A percentile compares a stretch with the other conserved stretches of the same genome.
Conservation (phyloP, 305 asterid species). For the Stenogyne calaminthoides region DNA sequence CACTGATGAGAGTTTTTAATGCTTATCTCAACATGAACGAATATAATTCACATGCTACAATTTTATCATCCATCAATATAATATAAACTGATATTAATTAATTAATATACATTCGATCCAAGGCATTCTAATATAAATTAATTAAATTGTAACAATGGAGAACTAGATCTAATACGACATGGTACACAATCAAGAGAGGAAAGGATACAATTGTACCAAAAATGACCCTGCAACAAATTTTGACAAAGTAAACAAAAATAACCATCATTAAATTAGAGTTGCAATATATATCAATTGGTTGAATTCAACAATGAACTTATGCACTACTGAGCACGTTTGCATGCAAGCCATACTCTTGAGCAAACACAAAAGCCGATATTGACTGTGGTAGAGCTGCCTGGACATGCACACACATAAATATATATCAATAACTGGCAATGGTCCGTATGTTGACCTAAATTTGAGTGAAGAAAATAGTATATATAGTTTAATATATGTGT, state of each 20-base stretch:
- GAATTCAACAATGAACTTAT: slow-evolving; percentile 39
- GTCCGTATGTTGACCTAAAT: no score
- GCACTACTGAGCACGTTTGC: slow-evolving; percentile 61
- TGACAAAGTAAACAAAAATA: background rate
- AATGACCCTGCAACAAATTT: slow-evolving; percentile 54
- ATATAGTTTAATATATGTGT: no score
- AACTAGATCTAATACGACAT: slow-evolving; percentile 36
- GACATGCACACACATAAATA: background rate
- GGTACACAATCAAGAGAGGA: slow-evolving; percentile 59
- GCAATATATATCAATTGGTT: background rate
- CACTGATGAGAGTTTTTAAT: no score
- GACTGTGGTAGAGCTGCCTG: slow-evolving; percentile 79
- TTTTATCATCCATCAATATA: background rate
- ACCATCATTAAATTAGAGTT: background rate
- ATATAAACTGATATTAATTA: background rate
- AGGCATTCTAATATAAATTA: background rate
- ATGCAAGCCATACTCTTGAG: slow-evolving; percentile 71
- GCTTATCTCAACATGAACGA: no score
- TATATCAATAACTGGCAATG: no score
- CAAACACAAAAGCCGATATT: slow-evolving; percentile 57
- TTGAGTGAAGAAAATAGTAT: no score
- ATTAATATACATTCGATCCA: background rate
- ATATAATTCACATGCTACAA: no score
- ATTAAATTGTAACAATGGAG: background rate
- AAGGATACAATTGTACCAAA: slow-evolving; percentile 65